Evolutionary conservation across 164 flowering plant species (phyloP).

Genomic region (Pachysandra terminalis): DNA sequence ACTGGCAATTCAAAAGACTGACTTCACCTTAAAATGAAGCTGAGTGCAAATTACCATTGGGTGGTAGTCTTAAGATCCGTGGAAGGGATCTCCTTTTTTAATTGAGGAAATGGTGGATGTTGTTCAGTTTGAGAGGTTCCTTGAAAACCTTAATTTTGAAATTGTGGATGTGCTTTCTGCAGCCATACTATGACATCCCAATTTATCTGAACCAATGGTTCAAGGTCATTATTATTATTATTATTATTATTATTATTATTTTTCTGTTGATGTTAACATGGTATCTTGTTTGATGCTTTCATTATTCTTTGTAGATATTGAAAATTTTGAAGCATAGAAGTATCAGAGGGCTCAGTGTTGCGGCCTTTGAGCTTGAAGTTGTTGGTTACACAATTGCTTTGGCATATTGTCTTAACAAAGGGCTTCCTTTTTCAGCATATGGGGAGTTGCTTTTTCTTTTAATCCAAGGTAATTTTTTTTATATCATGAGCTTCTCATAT

Average conservation of each 20-base stretch:
- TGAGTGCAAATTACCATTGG: neutral
- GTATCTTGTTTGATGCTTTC: neutral
- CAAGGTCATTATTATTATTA: neutral
- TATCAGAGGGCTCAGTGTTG: slow-evolving; percentile 80
- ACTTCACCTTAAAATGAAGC: neutral
- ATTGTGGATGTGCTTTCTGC: no score
- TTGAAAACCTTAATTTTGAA: no score
- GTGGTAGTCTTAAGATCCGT: neutral
- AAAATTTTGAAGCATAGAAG: slow-evolving; percentile 79
- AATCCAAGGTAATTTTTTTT: slow-evolving; percentile 61
- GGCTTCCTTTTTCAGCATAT: slow-evolving; percentile 92
- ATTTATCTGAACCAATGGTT: neutral
- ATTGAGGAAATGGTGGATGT: no score
- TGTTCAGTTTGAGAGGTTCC: neutral
- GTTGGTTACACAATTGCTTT: slow-evolving; percentile 89
- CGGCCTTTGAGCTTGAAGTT: slow-evolving; percentile 90
- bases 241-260: neutral
- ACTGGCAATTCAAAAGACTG: neutral
- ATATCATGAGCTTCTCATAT: neutral
- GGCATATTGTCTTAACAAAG: slow-evolving; percentile 89
- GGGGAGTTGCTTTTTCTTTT: slow-evolving; percentile 85
- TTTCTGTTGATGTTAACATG: neutral
- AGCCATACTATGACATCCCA: neutral
- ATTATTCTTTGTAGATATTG: slow-evolving; percentile 49
- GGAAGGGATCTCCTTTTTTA: neutral